Base-by-base conservation (phyloP, 1,139 yeast species). In the Candida buenavistaensis region DNA sequence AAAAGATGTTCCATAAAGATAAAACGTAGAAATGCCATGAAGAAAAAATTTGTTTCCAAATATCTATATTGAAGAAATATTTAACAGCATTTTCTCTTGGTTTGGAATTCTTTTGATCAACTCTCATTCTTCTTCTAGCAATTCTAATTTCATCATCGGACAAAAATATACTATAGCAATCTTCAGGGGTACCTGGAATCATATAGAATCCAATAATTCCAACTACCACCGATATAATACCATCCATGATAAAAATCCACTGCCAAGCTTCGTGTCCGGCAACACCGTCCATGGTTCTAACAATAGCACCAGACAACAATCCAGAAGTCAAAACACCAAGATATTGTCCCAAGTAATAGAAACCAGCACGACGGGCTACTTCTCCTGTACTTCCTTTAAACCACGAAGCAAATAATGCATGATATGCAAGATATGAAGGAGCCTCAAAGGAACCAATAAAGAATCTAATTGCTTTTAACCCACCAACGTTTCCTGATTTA, bases 201-300 rank as follows among this genome's bases (percentile, higher is more conserved):
- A 72, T 47, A 48, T 75, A 73, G 46, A 79, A 68, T 0, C 89
- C 90, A 41, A 78, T 56, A 14, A 82, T 17, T 10, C 84, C 88
- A 35, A 83, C 77, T 3, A 64, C 74, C 21, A 81, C 50, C 2
- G 88, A 76, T 26, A 81, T 65, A 30, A 78, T 55, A 6, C 82
- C 84, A 54, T 82, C 88, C 43, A 82, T 70, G 40, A 83, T 72
- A 51, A 79, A 82, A 58, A 80, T 76, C 88, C 89, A 82, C 59
- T 80, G 72, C 89, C 89, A 82, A 9, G 85, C 79, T 22, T 60
- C 68, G 22, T 77, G 59, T 1, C 85, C 82, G 37, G 56, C 55
- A 5, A 54, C 55, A 20, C 77, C 78, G 37, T 68, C 61, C 47
- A 82, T 55, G 16, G 56, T 48, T 32, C 72, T 57, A 48, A 63